Conservation (phyloP, 164 flowering plant species). For the Piper longum region DNA sequence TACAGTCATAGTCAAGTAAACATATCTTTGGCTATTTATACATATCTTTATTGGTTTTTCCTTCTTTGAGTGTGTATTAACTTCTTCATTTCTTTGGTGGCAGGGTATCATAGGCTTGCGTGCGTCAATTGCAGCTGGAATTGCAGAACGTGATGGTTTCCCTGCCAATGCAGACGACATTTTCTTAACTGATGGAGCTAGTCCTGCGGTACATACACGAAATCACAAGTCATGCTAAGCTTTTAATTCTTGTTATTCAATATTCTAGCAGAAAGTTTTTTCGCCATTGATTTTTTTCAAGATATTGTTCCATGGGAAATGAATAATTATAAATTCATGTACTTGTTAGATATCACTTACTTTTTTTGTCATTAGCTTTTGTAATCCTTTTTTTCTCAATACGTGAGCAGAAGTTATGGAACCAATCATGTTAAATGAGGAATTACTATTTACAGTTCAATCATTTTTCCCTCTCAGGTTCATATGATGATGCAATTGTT, state of each 20-base stretch:
- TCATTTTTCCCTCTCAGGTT: constrained; percentile 33
- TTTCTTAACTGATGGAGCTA: constrained; percentile 97
- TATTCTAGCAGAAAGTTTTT: no score
- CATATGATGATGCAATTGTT: constrained; percentile 99
- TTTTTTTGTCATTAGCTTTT: no score
- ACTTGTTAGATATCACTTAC: no score
- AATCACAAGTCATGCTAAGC: not conserved
- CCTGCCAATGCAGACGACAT: constrained; percentile 86
- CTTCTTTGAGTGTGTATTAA: not conserved
- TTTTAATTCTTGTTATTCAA: no score
- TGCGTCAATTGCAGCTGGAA: constrained; percentile 88
- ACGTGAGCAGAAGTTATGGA: not conserved
- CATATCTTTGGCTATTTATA: not conserved
- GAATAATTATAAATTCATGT: no score
- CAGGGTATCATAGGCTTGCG: constrained; percentile 95
- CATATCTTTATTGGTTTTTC: not conserved
- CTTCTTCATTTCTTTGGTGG: not conserved
- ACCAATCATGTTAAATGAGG: not conserved
- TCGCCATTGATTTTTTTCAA: no score
- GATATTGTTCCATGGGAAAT: no score
- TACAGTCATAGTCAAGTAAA: constrained; percentile 96
- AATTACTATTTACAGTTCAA: not conserved
- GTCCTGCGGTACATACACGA: constrained; percentile 65
- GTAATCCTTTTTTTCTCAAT: no score
- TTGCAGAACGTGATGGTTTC: constrained; percentile 91